A percentile compares a stretch with the other conserved stretches of the same genome.
Conservation (phyloP, 495 filamentous ascomycete genomes). For the Neurospora tetraspora region DNA sequence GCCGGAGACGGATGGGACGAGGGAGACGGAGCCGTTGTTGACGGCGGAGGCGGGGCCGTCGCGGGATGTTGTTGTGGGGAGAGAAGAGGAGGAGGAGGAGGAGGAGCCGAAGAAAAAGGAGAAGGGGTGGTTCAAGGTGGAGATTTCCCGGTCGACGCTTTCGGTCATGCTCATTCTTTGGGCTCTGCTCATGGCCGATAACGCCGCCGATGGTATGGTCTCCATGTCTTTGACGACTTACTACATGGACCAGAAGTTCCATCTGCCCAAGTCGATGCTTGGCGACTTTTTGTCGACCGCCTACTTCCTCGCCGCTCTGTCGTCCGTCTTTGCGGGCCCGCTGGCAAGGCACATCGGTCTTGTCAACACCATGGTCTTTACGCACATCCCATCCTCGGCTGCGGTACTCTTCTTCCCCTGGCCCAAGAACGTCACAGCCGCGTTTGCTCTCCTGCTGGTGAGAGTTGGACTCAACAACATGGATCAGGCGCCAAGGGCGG, state of each 20-base stretch:
- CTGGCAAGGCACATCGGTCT: slow-evolving; percentile 69
- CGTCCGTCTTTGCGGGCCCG: slow-evolving; percentile 63
- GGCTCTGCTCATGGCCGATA: slow-evolving; percentile 68
- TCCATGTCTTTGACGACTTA: slow-evolving; percentile 63
- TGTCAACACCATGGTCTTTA: slow-evolving; percentile 48
- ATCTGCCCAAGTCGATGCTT: slow-evolving; percentile 51
- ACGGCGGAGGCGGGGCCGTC: slow-evolving; percentile 7
- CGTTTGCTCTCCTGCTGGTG: slow-evolving; percentile 54
- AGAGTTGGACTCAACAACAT: slow-evolving; percentile 52
- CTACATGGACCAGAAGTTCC: slow-evolving; percentile 70
- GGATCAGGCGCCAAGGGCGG: slow-evolving; percentile 75
- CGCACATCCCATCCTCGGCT: slow-evolving; percentile 33
- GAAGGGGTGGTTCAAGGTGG: slow-evolving; percentile 27
- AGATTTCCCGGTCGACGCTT: slow-evolving; percentile 45
- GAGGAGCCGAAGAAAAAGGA: not conserved
- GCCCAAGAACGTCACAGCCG: slow-evolving; percentile 33
- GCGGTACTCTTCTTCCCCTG: slow-evolving; percentile 31
- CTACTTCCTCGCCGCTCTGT: slow-evolving; percentile 28
- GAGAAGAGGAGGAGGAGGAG: not conserved
- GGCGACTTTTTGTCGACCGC: slow-evolving; percentile 27
- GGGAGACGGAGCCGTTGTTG: not conserved
- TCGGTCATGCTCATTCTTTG: slow-evolving; percentile 59
- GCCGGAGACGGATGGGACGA: not conserved
- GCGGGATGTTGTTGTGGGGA: not conserved
- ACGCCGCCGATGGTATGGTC: slow-evolving; percentile 69